Percentiles rank a stretch among this genome's conserved stretches.
Conservation (phyloP, 768 basidiomycete genomes). For the Russula sp. region DNA sequence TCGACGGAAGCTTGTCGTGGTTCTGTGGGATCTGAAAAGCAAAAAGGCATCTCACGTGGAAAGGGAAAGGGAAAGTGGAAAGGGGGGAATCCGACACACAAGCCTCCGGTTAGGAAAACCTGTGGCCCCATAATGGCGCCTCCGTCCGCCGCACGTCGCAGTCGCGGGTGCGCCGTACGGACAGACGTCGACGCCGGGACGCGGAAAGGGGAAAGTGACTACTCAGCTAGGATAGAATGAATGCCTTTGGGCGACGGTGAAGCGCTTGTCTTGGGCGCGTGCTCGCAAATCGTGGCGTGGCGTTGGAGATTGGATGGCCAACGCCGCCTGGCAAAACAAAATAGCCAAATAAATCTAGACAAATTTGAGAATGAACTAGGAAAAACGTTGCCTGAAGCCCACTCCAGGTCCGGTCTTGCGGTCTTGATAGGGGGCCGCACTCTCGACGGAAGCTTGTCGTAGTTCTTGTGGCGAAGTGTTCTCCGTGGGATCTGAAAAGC, state of each 20-base stretch:
- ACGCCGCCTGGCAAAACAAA: too few species aligned
- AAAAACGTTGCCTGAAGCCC: not conserved
- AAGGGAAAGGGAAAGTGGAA: not conserved
- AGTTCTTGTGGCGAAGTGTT: too few species aligned
- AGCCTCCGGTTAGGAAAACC: conserved; percentile 7
- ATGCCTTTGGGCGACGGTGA: too few species aligned
- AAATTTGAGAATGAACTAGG: too few species aligned
- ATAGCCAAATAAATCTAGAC: too few species aligned
- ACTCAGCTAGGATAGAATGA: too few species aligned
- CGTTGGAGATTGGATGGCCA: not conserved
- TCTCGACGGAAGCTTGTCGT: not conserved
- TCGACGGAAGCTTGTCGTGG: not conserved
- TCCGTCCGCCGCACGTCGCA: conserved; percentile 17
- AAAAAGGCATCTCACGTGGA: conserved; percentile 14
- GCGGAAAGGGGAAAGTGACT: conserved; percentile 12
- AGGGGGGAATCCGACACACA: conserved; percentile 13
- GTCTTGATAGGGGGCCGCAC: conserved; percentile 15
- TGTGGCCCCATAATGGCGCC: conserved; percentile 14
- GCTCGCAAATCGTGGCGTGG: too few species aligned
- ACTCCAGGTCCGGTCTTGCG: not conserved
- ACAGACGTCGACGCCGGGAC: conserved; percentile 17
- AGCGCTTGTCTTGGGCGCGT: too few species aligned
- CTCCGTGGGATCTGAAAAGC: conserved; percentile 14
- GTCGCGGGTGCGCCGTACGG: conserved; percentile 22
- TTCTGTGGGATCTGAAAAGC: conserved; percentile 6